phyloP scores from a whole-genome alignment of 495 filamentous ascomycete species.

The Aspergillus funiculosus region DNA sequence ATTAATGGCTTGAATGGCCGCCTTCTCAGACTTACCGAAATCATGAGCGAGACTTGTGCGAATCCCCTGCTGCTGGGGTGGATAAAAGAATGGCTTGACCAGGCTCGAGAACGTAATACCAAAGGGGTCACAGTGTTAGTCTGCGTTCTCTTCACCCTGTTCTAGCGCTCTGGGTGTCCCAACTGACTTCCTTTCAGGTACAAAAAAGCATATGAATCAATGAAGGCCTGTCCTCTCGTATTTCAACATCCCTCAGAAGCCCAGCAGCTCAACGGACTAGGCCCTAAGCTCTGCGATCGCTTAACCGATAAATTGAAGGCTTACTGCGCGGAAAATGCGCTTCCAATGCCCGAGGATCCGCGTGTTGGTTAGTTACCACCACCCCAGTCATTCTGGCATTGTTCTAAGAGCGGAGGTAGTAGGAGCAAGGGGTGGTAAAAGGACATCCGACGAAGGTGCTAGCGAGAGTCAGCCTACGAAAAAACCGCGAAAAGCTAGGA shows the following conservation, averaged over 20 bases:
- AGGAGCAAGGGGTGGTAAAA: conserved; percentile 31
- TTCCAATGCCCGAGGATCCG: conserved; percentile 61
- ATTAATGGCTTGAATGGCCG: background rate
- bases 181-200: conserved; percentile 43
- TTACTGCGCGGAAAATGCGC: conserved; percentile 62
- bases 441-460: conserved; percentile 40
- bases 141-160: background rate
- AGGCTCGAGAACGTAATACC: conserved; percentile 61
- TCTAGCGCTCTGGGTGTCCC: background rate
- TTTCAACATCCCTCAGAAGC: conserved; percentile 73
- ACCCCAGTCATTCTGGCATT: background rate
- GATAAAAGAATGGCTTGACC: conserved; percentile 77
- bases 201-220: conserved; percentile 73
- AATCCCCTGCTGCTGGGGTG: conserved; percentile 72
- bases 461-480: conserved; percentile 47
- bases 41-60: conserved; percentile 49
- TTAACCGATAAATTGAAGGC: conserved; percentile 62
- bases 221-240: conserved; percentile 69
- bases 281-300: conserved; percentile 61
- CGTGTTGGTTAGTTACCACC: conserved; percentile 27
- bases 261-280: conserved; percentile 66
- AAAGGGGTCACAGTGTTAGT: conserved; percentile 59
- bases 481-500: conserved; percentile 56
- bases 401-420: conserved; percentile 5
- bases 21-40: background rate